A percentile compares a stretch with the other conserved stretches of the same genome.
Conservation (phyloP, 1,284 basidiomycete genomes). For the Ceratobasidium sp. region DNA sequence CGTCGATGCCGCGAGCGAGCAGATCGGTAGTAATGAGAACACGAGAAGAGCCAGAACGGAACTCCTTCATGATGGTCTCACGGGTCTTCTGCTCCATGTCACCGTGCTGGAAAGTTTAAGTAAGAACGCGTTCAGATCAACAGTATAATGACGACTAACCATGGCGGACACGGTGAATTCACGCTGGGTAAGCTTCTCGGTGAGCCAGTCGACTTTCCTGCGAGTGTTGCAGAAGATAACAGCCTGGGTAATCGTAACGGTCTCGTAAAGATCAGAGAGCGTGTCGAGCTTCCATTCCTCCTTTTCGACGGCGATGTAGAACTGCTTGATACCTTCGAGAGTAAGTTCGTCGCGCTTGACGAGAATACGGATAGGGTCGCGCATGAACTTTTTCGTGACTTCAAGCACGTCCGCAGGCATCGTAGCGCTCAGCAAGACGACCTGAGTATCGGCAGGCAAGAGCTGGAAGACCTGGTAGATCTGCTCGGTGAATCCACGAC, state of each 20-base stretch:
- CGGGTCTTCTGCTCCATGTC: constrained; percentile 99
- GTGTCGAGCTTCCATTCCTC: constrained; percentile 99
- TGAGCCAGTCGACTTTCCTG: constrained; percentile 98
- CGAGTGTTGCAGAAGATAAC: constrained; percentile 99
- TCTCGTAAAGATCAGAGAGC: constrained; percentile 97
- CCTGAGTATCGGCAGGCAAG: constrained; percentile 97
- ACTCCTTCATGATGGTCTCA: constrained; percentile 99
- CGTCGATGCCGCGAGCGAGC: constrained; percentile 98
- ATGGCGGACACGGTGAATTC: constrained; percentile 98
- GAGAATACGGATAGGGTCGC: constrained; percentile 97
- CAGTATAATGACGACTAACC: constrained; percentile 55
- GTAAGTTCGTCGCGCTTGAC: constrained; percentile 99
- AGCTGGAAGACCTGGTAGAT: constrained; percentile 99
- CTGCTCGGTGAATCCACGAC: constrained; percentile 99
- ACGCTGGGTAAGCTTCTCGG: constrained; percentile 97
- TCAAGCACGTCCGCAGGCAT: constrained; percentile 98
- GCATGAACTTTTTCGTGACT: constrained; percentile 99
- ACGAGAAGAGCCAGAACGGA: constrained; percentile 93
- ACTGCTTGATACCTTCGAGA: constrained; percentile 99
- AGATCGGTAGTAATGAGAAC: constrained; percentile 98
- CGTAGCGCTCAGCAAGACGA: constrained; percentile 95
- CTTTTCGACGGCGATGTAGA: constrained; percentile 99
- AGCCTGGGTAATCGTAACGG: constrained; percentile 98
- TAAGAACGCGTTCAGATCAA: constrained; percentile 2
- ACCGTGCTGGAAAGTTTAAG: constrained; percentile 72